phyloP scores from a whole-genome alignment of 192 early-diverging fungal species.

The Chytriomyces sp. region DNA sequence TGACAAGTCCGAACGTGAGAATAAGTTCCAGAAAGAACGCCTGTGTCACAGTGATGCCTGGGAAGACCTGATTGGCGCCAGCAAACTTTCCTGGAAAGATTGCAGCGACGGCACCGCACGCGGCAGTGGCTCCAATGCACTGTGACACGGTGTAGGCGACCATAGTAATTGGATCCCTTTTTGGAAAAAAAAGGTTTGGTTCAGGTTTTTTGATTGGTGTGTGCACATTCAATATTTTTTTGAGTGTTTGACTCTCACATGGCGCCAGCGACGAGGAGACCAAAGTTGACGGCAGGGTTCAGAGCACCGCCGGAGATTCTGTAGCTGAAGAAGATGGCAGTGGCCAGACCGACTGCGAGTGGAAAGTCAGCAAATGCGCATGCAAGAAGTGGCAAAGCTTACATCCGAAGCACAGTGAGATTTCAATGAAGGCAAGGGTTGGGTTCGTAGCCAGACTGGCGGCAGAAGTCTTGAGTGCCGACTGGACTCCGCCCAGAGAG shows the following conservation, averaged over 20 bases:
- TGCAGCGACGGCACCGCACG: constrained; percentile 38
- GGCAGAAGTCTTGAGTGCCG: constrained; percentile 1
- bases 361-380: not conserved
- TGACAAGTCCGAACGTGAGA: constrained; percentile 49
- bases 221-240: constrained; percentile 40
- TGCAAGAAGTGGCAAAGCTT: not conserved
- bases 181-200: too few relatives aligned
- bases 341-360: constrained; percentile 25
- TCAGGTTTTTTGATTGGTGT: not conserved
- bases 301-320: constrained; percentile 66
- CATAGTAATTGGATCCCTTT: constrained; percentile 22
- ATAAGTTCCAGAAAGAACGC: constrained; percentile 51
- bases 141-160: constrained; percentile 62
- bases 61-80: constrained; percentile 37
- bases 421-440: constrained; percentile 25
- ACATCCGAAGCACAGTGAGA: constrained; percentile 29
- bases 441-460: constrained; percentile 14
- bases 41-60: constrained; percentile 19
- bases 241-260: constrained; percentile 26
- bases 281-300: constrained; percentile 70
- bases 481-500: constrained; percentile 34
- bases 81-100: constrained; percentile 37
- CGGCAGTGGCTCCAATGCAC: constrained; percentile 62
- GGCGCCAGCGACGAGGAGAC: constrained; percentile 56
- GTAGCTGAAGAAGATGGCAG: constrained; percentile 36